Base-by-base conservation (phyloP, 768 basidiomycete species). In the Tephrocybe sp. region DNA sequence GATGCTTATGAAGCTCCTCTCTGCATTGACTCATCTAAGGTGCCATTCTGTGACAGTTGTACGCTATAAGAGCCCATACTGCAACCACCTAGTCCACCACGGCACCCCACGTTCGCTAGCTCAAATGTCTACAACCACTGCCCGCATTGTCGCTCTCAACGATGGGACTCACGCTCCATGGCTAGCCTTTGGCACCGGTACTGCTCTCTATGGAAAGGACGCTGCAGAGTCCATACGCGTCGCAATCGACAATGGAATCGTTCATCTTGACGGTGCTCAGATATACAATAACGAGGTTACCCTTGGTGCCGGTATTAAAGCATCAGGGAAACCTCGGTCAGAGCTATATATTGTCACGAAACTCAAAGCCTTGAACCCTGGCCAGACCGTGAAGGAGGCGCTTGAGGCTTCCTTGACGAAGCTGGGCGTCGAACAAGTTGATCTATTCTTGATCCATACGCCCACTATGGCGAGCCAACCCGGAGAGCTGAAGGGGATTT, bases 231-330 rank as follows among this genome's bases (percentile, higher is more conserved):
- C 66, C 9, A 69, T 81, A 40, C 64, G 58, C 33, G 52, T 62
- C 17, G 85, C 85, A n/a, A 78, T 87, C 45, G 68, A 73, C 14
- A 73, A 68, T 40, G 80, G 80, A 2, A 73, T 84, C 57, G 78
- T 70, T 11, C 84, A 86, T 60, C 71, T 87, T n/a, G 84, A 86
- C 59, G 78, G 80, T n/a, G 83, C 83, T 2, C 83, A 84, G 60
- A 45, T 67, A 45, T 86, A 86, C 62, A 50, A 49, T 6, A 86
- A 86, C 53, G 84, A 85, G 60, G 71, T 71, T 1, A 69, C 69
- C 1, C 68, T 84, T 14, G 82, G 79, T 0, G 69, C 62, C 12
- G 82, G 78, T 9, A 73, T 85, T 55, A 68, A 67, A 45, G 71
- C 68, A 2, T 76, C 80, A 3, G 74, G 76, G 20, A 80, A 75